A percentile compares a stretch with the other conserved stretches of the same genome.
phyloP scores from a whole-genome alignment of 257 asterid genomes.

The Solanum medicagineum region DNA sequence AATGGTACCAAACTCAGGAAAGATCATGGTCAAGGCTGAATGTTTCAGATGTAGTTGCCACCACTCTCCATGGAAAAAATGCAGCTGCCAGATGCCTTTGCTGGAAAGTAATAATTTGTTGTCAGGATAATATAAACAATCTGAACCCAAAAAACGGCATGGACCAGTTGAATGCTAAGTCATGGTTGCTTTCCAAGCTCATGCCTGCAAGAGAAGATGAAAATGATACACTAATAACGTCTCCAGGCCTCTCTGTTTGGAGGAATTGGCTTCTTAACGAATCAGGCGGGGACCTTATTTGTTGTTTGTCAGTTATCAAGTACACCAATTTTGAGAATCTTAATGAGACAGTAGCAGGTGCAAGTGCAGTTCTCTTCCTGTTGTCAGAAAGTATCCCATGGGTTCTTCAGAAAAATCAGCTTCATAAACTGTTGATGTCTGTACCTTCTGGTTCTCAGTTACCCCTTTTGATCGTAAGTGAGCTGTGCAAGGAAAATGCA shows the following conservation, averaged over 20 bases:
- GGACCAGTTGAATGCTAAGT: conserved; percentile 20
- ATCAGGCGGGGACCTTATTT: conserved; percentile 29
- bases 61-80: conserved; percentile 44
- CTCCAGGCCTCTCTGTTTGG: conserved; percentile 71
- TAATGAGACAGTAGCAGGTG: conserved; percentile 41
- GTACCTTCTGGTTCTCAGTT: conserved; percentile 54
- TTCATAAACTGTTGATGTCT: conserved; percentile 38
- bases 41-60: conserved; percentile 62
- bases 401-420: conserved; percentile 51
- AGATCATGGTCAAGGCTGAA: conserved; percentile 67
- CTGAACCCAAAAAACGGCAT: conserved; percentile 14
- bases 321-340: conserved; percentile 24
- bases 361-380: conserved; percentile 60
- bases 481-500: conserved; percentile 24
- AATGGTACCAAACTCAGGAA: conserved; percentile 49
- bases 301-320: conserved; percentile 70
- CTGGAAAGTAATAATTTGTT: conserved; percentile 72
- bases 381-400: conserved; percentile 43
- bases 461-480: conserved; percentile 69
- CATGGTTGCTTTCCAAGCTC: conserved; percentile 81
- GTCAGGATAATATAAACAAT: conserved; percentile 24
- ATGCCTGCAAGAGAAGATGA: conserved; percentile 26
- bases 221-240: conserved; percentile 38
- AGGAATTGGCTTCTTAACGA: conserved; percentile 45
- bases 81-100: conserved; percentile 70